phyloP scores from a whole-genome alignment of 2,329 filamentous ascomycete species.

The Fusarium sp. region DNA sequence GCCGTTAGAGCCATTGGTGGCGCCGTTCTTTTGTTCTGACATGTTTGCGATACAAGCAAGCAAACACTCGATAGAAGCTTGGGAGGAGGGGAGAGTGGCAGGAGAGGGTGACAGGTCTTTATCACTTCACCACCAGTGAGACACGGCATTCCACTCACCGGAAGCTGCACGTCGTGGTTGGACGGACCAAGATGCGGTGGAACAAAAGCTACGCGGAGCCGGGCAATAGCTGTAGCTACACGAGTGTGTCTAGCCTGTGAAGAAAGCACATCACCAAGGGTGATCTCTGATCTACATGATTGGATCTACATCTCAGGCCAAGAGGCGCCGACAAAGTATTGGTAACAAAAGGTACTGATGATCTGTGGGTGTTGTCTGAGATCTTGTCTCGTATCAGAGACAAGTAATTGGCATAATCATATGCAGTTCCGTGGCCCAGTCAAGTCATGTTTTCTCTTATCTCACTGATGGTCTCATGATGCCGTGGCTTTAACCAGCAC shows the following conservation, averaged over 20 bases:
- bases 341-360: background rate
- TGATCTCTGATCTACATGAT: background rate
- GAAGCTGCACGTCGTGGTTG: background rate
- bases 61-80: too few species aligned
- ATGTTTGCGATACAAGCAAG: constrained; percentile 20
- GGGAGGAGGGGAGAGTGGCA: background rate
- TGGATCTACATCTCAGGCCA: background rate
- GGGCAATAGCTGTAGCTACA: too few species aligned
- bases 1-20: constrained; percentile 40
- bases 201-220: background rate
- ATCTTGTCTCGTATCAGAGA: constrained; percentile 7
- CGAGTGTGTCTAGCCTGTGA: too few species aligned
- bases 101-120: background rate
- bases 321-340: background rate
- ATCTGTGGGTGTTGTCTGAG: background rate
- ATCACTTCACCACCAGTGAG: background rate
- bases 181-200: background rate
- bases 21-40: constrained; percentile 42
- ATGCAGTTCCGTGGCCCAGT: too few species aligned
- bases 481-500: background rate
- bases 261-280: background rate
- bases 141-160: background rate
- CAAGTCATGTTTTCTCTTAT: background rate
- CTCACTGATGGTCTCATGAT: background rate
- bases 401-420: too few species aligned